These are phyloP conservation scores for Fistulinella prunicolor DNA, from an alignment of 768 basidiomycete genomes.

Conservation along the genomic window DNA sequence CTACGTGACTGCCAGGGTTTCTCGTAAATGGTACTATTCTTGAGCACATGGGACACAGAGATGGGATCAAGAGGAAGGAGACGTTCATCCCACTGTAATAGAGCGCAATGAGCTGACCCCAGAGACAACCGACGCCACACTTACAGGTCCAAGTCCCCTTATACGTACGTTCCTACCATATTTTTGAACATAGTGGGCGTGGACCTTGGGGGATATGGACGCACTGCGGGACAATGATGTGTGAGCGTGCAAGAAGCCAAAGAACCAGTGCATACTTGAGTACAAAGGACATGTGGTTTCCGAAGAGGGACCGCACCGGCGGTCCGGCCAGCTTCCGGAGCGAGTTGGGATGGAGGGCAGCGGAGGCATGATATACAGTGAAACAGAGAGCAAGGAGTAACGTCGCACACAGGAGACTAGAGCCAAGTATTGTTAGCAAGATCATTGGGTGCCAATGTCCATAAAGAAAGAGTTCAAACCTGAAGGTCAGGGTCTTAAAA, in stretches of 20 bases:
- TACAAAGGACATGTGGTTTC: conserved; percentile 51
- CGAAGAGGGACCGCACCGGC: conserved; percentile 45
- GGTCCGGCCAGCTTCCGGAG: conserved; percentile 62
- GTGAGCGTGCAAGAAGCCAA: neutral
- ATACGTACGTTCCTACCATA: conserved; percentile 73
- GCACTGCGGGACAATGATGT: conserved; percentile 39
- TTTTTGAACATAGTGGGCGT: conserved; percentile 50
- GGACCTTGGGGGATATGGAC: conserved; percentile 47
- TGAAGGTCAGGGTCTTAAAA: too few species aligned
- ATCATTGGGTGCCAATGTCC: too few species aligned
- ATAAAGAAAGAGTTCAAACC: too few species aligned
- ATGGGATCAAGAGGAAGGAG: conserved; percentile 79
- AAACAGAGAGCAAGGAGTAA: conserved; percentile 15
- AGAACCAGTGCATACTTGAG: conserved; percentile 47
- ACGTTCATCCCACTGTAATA: conserved; percentile 67
- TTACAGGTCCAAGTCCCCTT: conserved; percentile 63
- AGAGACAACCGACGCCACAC: too few species aligned
- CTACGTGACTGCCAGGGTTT: conserved; percentile 81
- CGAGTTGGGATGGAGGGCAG: conserved; percentile 38
- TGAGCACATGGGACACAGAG: conserved; percentile 71
- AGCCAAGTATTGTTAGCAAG: neutral
- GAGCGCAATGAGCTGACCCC: conserved; percentile 10
- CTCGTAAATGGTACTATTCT: conserved; percentile 69
- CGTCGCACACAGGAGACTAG: conserved; percentile 8
- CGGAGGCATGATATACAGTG: conserved; percentile 25